Evolutionary conservation across 1,284 basidiomycete species (phyloP), one percentile per base, ranked within the genome.

Genomic region (Somion occarium): DNA sequence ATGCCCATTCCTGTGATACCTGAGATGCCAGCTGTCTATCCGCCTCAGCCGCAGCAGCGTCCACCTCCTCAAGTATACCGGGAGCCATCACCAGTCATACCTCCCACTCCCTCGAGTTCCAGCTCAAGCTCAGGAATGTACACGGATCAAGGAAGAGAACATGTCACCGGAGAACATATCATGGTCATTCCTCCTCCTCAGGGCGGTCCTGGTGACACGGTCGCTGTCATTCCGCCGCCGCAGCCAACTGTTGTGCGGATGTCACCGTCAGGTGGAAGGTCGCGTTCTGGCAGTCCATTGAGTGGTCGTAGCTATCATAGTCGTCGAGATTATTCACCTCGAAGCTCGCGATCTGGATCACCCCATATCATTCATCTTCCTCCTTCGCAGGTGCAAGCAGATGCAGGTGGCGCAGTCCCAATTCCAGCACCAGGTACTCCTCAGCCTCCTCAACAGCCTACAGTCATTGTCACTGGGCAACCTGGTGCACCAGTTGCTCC

Each of bases 121-220:
- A 34, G 30, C 15, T 7, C 7, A 7, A 7, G 7, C 7, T 34
- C 30, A 7, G 30, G 30, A 7, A 15, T 7, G 15, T 34, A 34
- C 30, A 34, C 7, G 30, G 30, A 34, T 15, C 30, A 34, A 34
- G n/a, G n/a, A 37, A 25, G 7, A 12, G 50, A 45, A 48, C 46
- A 13, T 7, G 39, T 30, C 27, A 50, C 15, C 9, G 20, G 37
- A 24, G 44, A 13, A 26, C 53, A 43, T 15, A 39, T 53, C 19
- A 52, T 48, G 24, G 38, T 58, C 15, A 48, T 59, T 20, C 59
- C 57, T n/a, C 39, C 20, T 59, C 59, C 39, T 55, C 55, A 5
- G 53, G n/a, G n/a, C n/a, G n/a, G n/a, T n/a, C n/a, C n/a, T n/a
- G 46, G 13, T 20, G 44, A 27, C 20, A 39, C 43, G 37, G 24